Percentiles rank a stretch among this genome's conserved stretches.
Conservation (phyloP, 768 basidiomycete species). For the Calocera viscosa region DNA sequence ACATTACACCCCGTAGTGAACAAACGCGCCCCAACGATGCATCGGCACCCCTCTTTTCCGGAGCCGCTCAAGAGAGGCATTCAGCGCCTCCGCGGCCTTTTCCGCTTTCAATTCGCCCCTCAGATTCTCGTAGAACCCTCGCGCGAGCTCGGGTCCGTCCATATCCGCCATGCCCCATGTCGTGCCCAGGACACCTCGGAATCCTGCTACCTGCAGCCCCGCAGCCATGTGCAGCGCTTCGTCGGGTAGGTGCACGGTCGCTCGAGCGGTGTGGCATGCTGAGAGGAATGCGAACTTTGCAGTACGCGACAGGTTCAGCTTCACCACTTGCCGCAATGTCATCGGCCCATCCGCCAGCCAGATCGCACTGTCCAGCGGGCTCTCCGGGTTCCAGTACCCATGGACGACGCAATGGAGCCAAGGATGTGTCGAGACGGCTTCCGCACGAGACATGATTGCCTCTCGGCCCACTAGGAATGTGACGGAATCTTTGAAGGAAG, state of each 20-base stretch:
- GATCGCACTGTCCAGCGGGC: slow-evolving; percentile 24
- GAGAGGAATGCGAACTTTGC: slow-evolving; percentile 26
- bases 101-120: slow-evolving; percentile 1
- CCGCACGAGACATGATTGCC: not conserved
- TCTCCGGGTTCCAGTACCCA: slow-evolving; percentile 17
- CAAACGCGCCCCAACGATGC: slow-evolving; percentile 6
- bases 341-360: slow-evolving; percentile 20
- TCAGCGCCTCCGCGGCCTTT: not conserved
- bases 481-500: slow-evolving; percentile 1
- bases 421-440: not conserved
- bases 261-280: slow-evolving; percentile 23
- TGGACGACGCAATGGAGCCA: slow-evolving; percentile 30
- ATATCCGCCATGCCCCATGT: slow-evolving; percentile 28
- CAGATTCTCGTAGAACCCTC: slow-evolving; percentile 13
- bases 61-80: not conserved
- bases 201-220: slow-evolving; percentile 25
- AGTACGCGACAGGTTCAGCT: slow-evolving; percentile 10
- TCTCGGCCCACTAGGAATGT: not conserved
- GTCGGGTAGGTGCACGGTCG: slow-evolving; percentile 17
- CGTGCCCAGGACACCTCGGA: slow-evolving; percentile 27
- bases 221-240: slow-evolving; percentile 27
- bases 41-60: not conserved
- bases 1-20: slow-evolving; percentile 4
- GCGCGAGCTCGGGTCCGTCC: slow-evolving; percentile 17
- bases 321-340: slow-evolving; percentile 21